Evolutionary conservation across 1,139 yeast species (phyloP), one percentile per base, ranked within the genome.

Genomic region (Blastobotrys persicus): DNA sequence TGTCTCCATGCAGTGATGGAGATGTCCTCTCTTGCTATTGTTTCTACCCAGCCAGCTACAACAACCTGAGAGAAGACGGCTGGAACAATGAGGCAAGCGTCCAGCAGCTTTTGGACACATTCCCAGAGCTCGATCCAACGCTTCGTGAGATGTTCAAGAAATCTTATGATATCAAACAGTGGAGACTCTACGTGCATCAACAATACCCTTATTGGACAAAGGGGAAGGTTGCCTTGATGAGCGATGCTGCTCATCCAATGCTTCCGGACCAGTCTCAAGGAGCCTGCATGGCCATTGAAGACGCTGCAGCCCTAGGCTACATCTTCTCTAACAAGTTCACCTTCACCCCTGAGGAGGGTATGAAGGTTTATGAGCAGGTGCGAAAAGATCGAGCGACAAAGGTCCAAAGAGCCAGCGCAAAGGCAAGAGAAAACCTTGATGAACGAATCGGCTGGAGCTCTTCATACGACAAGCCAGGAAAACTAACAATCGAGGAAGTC

Each of bases 261-360:
- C 59, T 72, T 55, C 75, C 76, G 3, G 72, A 71, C 55, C 61
- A 71, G 45, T 72, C 74, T 6, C 70, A 68, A 46, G 76, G 76
- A 14, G 75, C 75, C 11, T 72, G 71, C 2, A 71, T 69, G 55
- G 75, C 75, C 1, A 62, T 72, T 46, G 76, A 64, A 46, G 67
- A 64, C 49, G 65, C 60, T 1, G 68, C 63, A 2, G 63, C 59
- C 1, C 40, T 63, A 18, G 61, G 59, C n/a, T 49, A 50, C 32
- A 55, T 61, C 23, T 49, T 47, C 19, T 40, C 53, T 20, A 56
- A 45, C n/a, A 34, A 37, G 38, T 32, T 9, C 62, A 62, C 35
- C 53, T 65, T 16, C 5, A 31, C 14, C 59, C 56, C 31, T 7
- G 41, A 37, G 18, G 43, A 35, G 3, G 50, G 57, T 1, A 40